Evolutionary conservation across 2,329 filamentous ascomycete genomes (phyloP).

Genomic region (Cordyceps cicadae): DNA sequence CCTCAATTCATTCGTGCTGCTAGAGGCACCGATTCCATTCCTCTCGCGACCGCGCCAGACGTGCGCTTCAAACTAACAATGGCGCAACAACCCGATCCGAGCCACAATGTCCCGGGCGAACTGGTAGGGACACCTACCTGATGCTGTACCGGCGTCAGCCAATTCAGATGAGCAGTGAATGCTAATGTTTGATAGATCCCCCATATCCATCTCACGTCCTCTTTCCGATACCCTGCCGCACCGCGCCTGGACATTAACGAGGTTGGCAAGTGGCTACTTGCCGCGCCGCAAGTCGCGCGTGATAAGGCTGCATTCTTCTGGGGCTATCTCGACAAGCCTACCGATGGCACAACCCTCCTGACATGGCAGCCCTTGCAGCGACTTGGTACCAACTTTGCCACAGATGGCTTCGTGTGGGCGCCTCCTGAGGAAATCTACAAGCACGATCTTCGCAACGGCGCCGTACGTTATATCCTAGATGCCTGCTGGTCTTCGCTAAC

Average conservation of each 20-base stretch:
- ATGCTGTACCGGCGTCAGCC: background rate
- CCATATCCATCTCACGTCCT: slow-evolving; percentile 85
- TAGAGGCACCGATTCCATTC: background rate
- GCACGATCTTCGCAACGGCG: slow-evolving; percentile 57
- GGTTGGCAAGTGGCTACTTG: slow-evolving; percentile 74
- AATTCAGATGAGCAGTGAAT: background rate
- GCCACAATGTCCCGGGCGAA: slow-evolving; percentile 34
- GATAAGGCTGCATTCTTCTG: slow-evolving; percentile 83
- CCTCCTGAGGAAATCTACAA: slow-evolving; percentile 70
- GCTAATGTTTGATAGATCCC: slow-evolving; percentile 50
- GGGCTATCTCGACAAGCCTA: slow-evolving; percentile 79
- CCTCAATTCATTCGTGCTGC: background rate
- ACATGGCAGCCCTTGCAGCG: slow-evolving; percentile 79
- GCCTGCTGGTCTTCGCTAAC: slow-evolving; percentile 6
- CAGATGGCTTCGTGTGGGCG: slow-evolving; percentile 88
- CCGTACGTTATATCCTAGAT: slow-evolving; percentile 33
- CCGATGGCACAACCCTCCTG: slow-evolving; percentile 73
- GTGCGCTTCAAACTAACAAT: slow-evolving; percentile 17
- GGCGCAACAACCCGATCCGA: slow-evolving; percentile 32
- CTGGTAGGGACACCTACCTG: slow-evolving; percentile 24
- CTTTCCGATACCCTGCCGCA: slow-evolving; percentile 68
- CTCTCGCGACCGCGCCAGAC: slow-evolving; percentile 4
- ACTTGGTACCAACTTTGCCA: slow-evolving; percentile 67
- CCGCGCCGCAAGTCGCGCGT: slow-evolving; percentile 77
- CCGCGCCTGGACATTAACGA: slow-evolving; percentile 64